A percentile compares a stretch with the other conserved stretches of the same genome.
phyloP scores from a whole-genome alignment of 257 asterid species.

The Solanum tacnaense region DNA sequence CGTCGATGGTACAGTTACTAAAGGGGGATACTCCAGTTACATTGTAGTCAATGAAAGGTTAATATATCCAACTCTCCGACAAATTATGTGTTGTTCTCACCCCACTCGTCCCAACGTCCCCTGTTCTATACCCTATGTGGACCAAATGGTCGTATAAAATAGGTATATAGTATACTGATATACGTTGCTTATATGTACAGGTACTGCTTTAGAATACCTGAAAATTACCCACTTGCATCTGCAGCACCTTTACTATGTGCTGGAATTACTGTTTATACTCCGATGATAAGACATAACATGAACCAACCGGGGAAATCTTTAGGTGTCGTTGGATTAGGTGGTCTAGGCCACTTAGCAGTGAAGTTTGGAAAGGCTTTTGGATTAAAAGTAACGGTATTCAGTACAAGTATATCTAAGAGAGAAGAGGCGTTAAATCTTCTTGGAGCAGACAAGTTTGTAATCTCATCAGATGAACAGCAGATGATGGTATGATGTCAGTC shows the following conservation, averaged over 20 bases:
- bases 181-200: constrained; percentile 18
- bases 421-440: constrained; percentile 64
- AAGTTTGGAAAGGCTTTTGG: constrained; percentile 96
- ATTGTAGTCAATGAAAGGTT: constrained; percentile 75
- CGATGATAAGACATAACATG: constrained; percentile 80
- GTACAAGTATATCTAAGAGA: constrained; percentile 71
- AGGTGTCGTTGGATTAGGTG: constrained; percentile 91
- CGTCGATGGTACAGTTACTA: constrained; percentile 75
- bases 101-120: background rate
- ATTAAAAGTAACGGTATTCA: constrained; percentile 73
- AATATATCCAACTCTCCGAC: background rate
- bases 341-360: constrained; percentile 93
- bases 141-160: background rate
- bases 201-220: constrained; percentile 73
- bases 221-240: constrained; percentile 46
- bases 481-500: constrained; percentile 33
- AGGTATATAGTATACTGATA: background rate
- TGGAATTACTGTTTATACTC: constrained; percentile 84
- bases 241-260: constrained; percentile 97
- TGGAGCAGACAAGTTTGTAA: constrained; percentile 72
- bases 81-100: background rate
- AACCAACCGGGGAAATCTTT: constrained; percentile 79
- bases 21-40: constrained; percentile 80
- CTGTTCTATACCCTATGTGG: background rate
- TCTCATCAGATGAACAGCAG: constrained; percentile 70